Evolutionary conservation across 2,329 filamentous ascomycete species (phyloP), one percentile per base, ranked within the genome.

Genomic region (Botrytis medusae): DNA sequence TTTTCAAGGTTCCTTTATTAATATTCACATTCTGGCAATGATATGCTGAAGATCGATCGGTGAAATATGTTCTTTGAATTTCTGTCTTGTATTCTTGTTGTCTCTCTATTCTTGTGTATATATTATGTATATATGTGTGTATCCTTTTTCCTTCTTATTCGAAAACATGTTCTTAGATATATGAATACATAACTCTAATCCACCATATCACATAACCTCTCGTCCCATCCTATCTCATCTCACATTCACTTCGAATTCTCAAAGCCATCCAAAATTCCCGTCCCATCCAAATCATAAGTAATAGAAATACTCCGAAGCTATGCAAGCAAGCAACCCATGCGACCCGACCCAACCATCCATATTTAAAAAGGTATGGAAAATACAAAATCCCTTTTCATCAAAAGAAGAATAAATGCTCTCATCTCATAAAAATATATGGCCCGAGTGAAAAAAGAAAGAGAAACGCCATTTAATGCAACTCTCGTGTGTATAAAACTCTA

Each of bases 381-480:
- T 37, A 7, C 18, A 57, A 54, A 12, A 12, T 48, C 34, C n/a
- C 34, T 22, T 9, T 32, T 57, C 37, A 44, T 69, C 40, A 57
- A 42, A 59, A 32, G 32, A 54, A 42, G 8, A 25, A 57, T 32
- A 18, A 54, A 54, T 6, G 25, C 25, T 54, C 48, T 54, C 48
- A 54, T 54, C 48, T 54, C 48, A n/a, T 54, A 16, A 16, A 10
- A 22, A 32, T 22, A 18, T 20, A 32, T 37, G 9, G 37, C 37
- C 7, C 9, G 37, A 37, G 37, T 37, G 37, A 20, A 4, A 44
- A 29, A 25, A n/a, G 25, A 37, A n/a, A 32, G 37, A 42, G n/a
- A 46, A 69, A 57, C 65, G 65, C 65, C 48, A 32, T 40, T 16
- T 32, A 37, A 69, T 42, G 34, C 48, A 57, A 42, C 18, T 69